A percentile compares a stretch with the other conserved stretches of the same genome.
phyloP scores from a whole-genome alignment of 495 filamentous ascomycete species.

The Zalerion maritima region DNA sequence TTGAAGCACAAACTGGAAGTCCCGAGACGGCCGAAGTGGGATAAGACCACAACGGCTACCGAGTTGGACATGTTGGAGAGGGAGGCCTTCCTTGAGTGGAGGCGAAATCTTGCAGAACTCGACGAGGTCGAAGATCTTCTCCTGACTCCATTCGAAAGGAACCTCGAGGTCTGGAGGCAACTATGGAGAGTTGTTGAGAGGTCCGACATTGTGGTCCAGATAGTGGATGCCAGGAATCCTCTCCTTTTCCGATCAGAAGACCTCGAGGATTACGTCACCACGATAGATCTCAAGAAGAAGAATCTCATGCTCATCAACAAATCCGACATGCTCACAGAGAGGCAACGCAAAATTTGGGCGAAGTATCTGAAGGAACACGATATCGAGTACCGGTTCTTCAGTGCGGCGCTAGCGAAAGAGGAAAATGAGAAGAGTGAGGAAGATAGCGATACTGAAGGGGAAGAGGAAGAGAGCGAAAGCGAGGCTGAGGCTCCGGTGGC shows the following conservation, averaged over 20 bases:
- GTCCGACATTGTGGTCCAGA: slow-evolving; percentile 91
- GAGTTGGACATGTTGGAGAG: slow-evolving; percentile 70
- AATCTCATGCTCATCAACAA: slow-evolving; percentile 96
- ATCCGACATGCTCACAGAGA: slow-evolving; percentile 94
- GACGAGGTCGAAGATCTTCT: slow-evolving; percentile 86
- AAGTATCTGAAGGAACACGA: slow-evolving; percentile 67
- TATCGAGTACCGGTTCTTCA: slow-evolving; percentile 92
- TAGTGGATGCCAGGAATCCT: slow-evolving; percentile 94
- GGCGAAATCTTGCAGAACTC: slow-evolving; percentile 78
- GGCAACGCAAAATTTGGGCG: slow-evolving; percentile 77
- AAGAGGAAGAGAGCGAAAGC: slow-evolving; percentile 30
- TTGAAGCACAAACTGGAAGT: slow-evolving; percentile 71
- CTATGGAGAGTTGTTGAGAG: slow-evolving; percentile 97
- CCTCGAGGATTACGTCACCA: slow-evolving; percentile 84
- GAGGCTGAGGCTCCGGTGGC: slow-evolving; percentile 7
- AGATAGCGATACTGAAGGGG: slow-evolving; percentile 30
- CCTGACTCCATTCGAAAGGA: slow-evolving; percentile 97
- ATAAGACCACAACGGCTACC: slow-evolving; percentile 62
- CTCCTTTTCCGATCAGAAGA: slow-evolving; percentile 89
- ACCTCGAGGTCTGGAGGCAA: slow-evolving; percentile 96
- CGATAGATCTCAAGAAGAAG: slow-evolving; percentile 73
- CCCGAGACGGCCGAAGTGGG: slow-evolving; percentile 80
- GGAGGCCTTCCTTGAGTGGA: slow-evolving; percentile 74
- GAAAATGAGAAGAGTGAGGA: slow-evolving; percentile 53
- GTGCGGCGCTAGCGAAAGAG: slow-evolving; percentile 80